These are phyloP conservation scores for Cercospora sp. DNA, from an alignment of 2,329 filamentous ascomycete genomes.

Conservation along the genomic window DNA sequence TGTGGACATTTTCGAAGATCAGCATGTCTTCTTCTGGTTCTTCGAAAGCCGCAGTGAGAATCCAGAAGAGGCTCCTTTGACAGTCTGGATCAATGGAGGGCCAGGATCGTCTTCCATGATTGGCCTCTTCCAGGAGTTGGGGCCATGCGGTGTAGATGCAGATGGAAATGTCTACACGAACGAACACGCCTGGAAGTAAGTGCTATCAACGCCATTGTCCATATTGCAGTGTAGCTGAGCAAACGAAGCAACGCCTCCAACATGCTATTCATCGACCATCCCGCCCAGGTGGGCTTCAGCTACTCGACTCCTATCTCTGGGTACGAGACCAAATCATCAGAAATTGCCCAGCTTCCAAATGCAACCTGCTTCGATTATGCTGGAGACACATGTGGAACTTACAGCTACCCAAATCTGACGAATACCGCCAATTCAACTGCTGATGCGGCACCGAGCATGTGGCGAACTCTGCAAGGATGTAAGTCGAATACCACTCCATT, in stretches of 20 bases:
- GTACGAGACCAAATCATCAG: constrained; percentile 37
- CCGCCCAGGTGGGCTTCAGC: constrained; percentile 59
- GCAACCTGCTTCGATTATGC: constrained; percentile 28
- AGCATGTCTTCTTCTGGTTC: constrained; percentile 66
- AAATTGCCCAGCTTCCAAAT: constrained; percentile 42
- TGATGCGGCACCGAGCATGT: constrained; percentile 59
- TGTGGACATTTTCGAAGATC: constrained; percentile 29
- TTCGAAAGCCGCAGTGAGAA: constrained; percentile 57
- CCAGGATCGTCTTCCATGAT: constrained; percentile 61
- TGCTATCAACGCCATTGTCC: neutral
- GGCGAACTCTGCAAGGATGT: constrained; percentile 39
- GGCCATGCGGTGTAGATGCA: constrained; percentile 45
- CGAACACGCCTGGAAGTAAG: constrained; percentile 60
- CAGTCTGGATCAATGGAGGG: constrained; percentile 63
- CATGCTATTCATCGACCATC: constrained; percentile 71
- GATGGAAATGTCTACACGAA: constrained; percentile 56
- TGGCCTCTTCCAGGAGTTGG: constrained; percentile 56
- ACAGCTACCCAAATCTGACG: constrained; percentile 52
- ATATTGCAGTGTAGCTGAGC: neutral
- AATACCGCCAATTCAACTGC: constrained; percentile 56
- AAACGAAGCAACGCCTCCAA: constrained; percentile 54
- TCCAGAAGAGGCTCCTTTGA: constrained; percentile 55
- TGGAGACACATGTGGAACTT: constrained; percentile 53
- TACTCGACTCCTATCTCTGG: constrained; percentile 51
- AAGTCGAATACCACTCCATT: neutral